Percentiles rank a stretch among this genome's conserved stretches.
These are phyloP conservation scores for Colletotrichum paranaense DNA, from an alignment of 2,329 filamentous ascomycete genomes.

Conservation along the genomic window DNA sequence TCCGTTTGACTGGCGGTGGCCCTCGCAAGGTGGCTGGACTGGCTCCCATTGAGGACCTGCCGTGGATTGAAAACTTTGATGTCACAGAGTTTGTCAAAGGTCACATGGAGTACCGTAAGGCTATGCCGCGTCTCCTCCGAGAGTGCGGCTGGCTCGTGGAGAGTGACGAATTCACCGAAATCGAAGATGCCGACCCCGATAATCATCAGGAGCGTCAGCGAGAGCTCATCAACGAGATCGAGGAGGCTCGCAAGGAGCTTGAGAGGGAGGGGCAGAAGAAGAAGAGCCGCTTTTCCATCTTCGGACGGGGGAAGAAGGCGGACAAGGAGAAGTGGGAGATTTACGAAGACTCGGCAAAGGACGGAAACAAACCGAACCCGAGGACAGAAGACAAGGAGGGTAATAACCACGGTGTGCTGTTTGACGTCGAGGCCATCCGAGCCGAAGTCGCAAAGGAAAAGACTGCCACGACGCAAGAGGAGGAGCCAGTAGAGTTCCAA, in stretches of 20 bases:
- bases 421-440: conserved; percentile 94
- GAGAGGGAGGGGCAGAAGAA: conserved; percentile 78
- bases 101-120: conserved; percentile 95
- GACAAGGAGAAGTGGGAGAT: conserved; percentile 94
- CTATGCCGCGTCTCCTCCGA: conserved; percentile 88
- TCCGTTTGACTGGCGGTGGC: conserved; percentile 92
- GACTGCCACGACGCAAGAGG: conserved; percentile 58
- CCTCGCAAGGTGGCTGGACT: conserved; percentile 91
- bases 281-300: conserved; percentile 74
- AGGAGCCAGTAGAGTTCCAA: conserved; percentile 61
- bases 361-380: conserved; percentile 50
- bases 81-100: conserved; percentile 87
- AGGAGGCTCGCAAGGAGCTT: conserved; percentile 88
- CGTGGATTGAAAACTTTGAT: conserved; percentile 88
- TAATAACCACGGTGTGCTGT: conserved; percentile 77
- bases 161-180: conserved; percentile 94
- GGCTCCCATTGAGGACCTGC: conserved; percentile 78
- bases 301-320: conserved; percentile 83
- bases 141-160: conserved; percentile 93
- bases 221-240: conserved; percentile 95
- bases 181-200: conserved; percentile 96
- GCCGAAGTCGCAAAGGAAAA: conserved; percentile 81
- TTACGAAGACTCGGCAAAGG: conserved; percentile 76
- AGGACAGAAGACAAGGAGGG: conserved; percentile 61
- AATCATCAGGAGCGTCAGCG: conserved; percentile 89